Conservation (phyloP, 495 filamentous ascomycete genomes). For the Penicillium desertorum region DNA sequence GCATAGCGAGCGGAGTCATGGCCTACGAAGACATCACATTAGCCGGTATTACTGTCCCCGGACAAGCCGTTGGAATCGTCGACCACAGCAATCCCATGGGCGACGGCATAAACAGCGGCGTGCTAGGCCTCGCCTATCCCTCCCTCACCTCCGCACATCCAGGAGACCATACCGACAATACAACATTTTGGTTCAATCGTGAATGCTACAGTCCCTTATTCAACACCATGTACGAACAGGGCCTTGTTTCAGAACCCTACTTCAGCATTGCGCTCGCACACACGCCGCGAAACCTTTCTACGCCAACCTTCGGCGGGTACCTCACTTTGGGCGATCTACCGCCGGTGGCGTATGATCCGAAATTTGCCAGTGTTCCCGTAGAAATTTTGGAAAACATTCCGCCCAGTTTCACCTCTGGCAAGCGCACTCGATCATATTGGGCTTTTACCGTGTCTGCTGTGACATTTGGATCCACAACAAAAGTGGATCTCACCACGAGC, state of each 20-base stretch:
- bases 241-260: conserved; percentile 47
- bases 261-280: conserved; percentile 49
- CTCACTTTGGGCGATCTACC: conserved; percentile 30
- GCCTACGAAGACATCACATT: conserved; percentile 56
- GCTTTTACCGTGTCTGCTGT: conserved; percentile 21
- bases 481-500: background rate
- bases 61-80: conserved; percentile 54
- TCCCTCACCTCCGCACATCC: conserved; percentile 39
- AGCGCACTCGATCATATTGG: conserved; percentile 28
- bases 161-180: conserved; percentile 30
- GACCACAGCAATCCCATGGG: conserved; percentile 49
- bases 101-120: conserved; percentile 46
- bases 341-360: conserved; percentile 18
- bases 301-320: conserved; percentile 25
- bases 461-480: conserved; percentile 15
- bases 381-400: conserved; percentile 26
- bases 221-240: conserved; percentile 54
- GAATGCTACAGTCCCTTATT: conserved; percentile 56
- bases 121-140: conserved; percentile 64
- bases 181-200: conserved; percentile 29
- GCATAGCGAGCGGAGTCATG: conserved; percentile 55
- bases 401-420: conserved; percentile 12
- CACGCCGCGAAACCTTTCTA: conserved; percentile 15
- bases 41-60: conserved; percentile 50
- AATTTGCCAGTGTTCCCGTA: conserved; percentile 25